A percentile compares a stretch with the other conserved stretches of the same genome.
Conservation (phyloP, 140 eudicot genomes). For the Senecio squalidus region DNA sequence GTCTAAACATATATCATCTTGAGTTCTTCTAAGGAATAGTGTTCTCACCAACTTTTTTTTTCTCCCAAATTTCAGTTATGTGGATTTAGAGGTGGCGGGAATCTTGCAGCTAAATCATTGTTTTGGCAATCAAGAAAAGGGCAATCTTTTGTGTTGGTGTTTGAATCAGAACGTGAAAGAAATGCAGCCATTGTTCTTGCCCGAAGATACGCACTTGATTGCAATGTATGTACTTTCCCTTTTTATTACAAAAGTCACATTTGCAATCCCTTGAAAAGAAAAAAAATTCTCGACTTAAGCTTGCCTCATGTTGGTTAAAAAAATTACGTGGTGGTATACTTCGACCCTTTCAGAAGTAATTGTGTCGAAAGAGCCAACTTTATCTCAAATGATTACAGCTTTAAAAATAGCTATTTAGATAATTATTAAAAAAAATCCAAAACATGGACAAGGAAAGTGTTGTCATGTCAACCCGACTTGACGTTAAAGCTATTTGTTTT, state of each 20-base stretch:
- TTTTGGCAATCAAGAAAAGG: conserved; percentile 98
- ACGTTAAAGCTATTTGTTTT: neutral
- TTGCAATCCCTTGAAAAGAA: no score
- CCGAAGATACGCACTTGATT: conserved; percentile 82
- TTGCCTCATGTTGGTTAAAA: neutral
- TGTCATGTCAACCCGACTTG: neutral
- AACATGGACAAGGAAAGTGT: no score
- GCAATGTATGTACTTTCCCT: conserved; percentile 51
- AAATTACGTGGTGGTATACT: no score
- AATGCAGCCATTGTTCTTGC: conserved; percentile 80
- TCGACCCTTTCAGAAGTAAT: no score
- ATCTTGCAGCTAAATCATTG: conserved; percentile 85
- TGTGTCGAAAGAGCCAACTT: neutral
- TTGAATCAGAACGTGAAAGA: conserved; percentile 80
- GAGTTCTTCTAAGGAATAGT: neutral
- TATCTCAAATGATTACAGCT: neutral
- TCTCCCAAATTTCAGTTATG: conserved; percentile 55
- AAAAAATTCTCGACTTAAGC: no score
- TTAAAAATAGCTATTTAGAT: no score
- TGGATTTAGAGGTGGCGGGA: conserved; percentile 96
- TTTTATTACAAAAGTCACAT: no score
- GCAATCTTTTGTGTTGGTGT: conserved; percentile 73
- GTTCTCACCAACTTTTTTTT: conserved; percentile 12
- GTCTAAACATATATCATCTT: neutral
- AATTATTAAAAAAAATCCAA: no score